Conservation (phyloP, 805 yeast genomes). For the Nakazawaea ernobii region DNA sequence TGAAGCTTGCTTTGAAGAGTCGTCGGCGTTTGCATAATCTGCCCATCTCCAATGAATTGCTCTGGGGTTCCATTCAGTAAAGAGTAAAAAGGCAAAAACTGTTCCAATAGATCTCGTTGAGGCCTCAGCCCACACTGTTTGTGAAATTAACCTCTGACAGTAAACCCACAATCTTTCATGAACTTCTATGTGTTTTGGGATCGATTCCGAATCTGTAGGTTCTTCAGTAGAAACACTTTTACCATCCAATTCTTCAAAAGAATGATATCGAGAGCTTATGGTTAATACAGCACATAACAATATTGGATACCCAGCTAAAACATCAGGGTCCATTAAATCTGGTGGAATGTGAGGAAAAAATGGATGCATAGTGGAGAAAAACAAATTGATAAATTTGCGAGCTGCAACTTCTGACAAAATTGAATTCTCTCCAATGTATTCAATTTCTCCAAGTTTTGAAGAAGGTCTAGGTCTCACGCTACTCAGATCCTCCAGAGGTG, state of each 20-base stretch:
- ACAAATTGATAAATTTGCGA: conserved; percentile 46
- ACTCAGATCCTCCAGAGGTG: conserved; percentile 35
- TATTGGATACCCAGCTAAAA: conserved; percentile 73
- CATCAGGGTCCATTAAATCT: conserved; percentile 60
- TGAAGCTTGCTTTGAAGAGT: conserved; percentile 13
- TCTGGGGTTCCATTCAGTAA: conserved; percentile 94
- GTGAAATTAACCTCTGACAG: conserved; percentile 75
- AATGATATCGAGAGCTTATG: conserved; percentile 72
- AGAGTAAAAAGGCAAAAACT: conserved; percentile 72
- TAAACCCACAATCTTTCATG: conserved; percentile 83
- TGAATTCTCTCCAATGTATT: conserved; percentile 54
- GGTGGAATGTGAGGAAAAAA: conserved; percentile 83
- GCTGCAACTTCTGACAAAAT: conserved; percentile 63
- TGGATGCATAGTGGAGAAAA: conserved; percentile 79
- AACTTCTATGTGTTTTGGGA: conserved; percentile 44
- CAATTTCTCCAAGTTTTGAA: conserved; percentile 48
- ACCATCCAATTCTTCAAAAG: conserved; percentile 36
- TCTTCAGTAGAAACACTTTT: conserved; percentile 15
- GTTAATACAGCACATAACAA: conserved; percentile 77
- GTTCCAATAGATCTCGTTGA: conserved; percentile 85
- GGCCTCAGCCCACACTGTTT: conserved; percentile 92
- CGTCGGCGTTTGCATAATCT: conserved; percentile 61
- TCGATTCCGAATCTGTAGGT: neutral
- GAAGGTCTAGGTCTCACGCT: conserved; percentile 43
- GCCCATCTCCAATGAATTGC: conserved; percentile 88